phyloP scores from a whole-genome alignment of 768 basidiomycete genomes.

The Rhodotorula kratochvilovae region DNA sequence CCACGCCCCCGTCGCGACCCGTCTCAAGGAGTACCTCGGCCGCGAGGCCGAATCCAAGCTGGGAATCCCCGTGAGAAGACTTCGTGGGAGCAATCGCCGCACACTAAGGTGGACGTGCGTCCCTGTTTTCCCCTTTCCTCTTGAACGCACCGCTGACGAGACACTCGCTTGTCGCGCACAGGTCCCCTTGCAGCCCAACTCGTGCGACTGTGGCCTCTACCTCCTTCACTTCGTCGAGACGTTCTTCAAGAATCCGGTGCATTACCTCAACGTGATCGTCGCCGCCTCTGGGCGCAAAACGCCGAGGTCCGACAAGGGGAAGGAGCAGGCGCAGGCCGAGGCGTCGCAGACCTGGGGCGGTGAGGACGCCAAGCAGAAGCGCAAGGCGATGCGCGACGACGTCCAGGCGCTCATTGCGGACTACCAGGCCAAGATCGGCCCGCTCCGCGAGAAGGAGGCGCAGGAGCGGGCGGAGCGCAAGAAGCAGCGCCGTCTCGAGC shows the following conservation, averaged over 20 bases:
- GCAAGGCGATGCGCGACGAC: not conserved
- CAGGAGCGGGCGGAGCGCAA: too few species aligned
- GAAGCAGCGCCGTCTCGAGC: not conserved
- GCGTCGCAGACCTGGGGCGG: not conserved
- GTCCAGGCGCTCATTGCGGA: not conserved
- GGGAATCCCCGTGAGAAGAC: constrained; percentile 58
- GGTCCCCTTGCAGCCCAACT: constrained; percentile 86
- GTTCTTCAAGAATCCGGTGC: constrained; percentile 63
- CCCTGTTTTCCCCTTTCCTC: constrained; percentile 27
- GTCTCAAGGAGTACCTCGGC: constrained; percentile 63
- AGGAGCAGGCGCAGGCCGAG: not conserved
- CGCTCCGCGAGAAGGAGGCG: not conserved
- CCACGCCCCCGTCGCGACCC: constrained; percentile 64
- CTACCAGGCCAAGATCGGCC: not conserved
- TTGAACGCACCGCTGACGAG: not conserved
- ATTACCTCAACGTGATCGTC: not conserved
- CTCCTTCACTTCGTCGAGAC: constrained; percentile 77
- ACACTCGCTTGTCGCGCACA: constrained; percentile 44
- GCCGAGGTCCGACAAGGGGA: not conserved
- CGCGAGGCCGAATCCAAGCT: constrained; percentile 60
- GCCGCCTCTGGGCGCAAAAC: not conserved
- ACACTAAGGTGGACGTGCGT: constrained; percentile 52
- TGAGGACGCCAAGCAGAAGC: not conserved
- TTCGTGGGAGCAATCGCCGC: constrained; percentile 18
- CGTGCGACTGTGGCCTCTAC: constrained; percentile 87